Conservation (phyloP, 2,329 filamentous ascomycete species). For the Dothideomycetes sp. region DNA sequence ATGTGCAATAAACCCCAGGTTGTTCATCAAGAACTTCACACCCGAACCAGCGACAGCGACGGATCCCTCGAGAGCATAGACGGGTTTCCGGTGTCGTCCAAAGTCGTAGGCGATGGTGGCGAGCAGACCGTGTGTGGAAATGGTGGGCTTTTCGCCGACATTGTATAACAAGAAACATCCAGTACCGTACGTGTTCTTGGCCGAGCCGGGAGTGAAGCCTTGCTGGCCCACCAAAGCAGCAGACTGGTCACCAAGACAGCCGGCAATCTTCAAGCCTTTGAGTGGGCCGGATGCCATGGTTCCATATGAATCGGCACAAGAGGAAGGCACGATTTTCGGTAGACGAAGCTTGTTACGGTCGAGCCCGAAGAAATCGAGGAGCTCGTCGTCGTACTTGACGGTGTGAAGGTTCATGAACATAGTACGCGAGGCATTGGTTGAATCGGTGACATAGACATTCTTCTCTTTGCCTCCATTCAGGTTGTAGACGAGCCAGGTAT, state of each 20-base stretch:
- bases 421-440: conserved; percentile 78
- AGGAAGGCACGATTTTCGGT: conserved; percentile 70
- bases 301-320: conserved; percentile 61
- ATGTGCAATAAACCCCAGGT: conserved; percentile 50
- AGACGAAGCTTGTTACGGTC: conserved; percentile 58
- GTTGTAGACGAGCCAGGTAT: conserved; percentile 74
- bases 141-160: conserved; percentile 68
- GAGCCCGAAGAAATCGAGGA: conserved; percentile 70
- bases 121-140: conserved; percentile 67
- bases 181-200: conserved; percentile 82
- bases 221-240: conserved; percentile 73
- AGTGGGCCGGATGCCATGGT: conserved; percentile 50
- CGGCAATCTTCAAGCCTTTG: conserved; percentile 60
- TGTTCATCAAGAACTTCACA: conserved; percentile 62
- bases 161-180: conserved; percentile 82
- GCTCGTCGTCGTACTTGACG: conserved; percentile 65
- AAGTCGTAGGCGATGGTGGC: conserved; percentile 80
- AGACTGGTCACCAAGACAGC: conserved; percentile 68
- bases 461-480: conserved; percentile 61
- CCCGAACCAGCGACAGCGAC: conserved; percentile 73
- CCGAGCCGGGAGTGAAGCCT: conserved; percentile 66
- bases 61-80: conserved; percentile 75
- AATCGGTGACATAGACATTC: conserved; percentile 67
- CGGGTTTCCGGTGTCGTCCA: conserved; percentile 47
- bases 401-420: conserved; percentile 87